These are phyloP conservation scores for Adansonia digitata DNA, from an alignment of 345 rosid genomes.

Conservation along the genomic window DNA sequence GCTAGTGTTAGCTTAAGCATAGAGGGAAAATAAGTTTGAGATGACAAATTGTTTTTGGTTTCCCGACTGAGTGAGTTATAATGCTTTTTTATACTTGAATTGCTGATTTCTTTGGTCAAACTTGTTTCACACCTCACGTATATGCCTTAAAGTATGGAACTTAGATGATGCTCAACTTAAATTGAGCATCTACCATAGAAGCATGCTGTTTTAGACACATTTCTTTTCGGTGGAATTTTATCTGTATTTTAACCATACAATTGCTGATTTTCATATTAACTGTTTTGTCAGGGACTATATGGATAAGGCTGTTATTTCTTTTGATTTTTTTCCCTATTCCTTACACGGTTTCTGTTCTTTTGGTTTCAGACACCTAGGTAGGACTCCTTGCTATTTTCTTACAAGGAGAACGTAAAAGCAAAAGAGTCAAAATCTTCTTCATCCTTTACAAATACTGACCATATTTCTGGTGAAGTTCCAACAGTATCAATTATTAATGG, in stretches of 20 bases:
- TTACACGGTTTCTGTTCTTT: neutral
- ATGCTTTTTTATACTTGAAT: neutral
- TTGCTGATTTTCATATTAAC: neutral
- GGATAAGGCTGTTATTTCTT: neutral
- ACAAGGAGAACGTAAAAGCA: conserved; percentile 20
- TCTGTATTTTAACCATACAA: neutral
- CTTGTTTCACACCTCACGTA: neutral
- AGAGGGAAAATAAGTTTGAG: neutral
- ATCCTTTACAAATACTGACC: conserved; percentile 10
- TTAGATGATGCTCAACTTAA: neutral
- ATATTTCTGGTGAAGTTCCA: neutral
- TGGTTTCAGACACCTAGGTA: conserved; percentile 23
- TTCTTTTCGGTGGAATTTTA: neutral
- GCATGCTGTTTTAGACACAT: neutral
- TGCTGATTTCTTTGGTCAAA: neutral
- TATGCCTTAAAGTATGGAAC: neutral
- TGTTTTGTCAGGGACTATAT: neutral
- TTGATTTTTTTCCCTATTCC: neutral
- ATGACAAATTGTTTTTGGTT: neutral
- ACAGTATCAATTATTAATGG: conserved; percentile 3
- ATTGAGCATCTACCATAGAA: neutral
- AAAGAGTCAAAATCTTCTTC: conserved; percentile 9
- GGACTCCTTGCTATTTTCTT: conserved; percentile 15
- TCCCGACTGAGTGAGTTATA: neutral
- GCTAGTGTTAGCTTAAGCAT: neutral